Evolutionary conservation across 2,329 filamentous ascomycete species (phyloP).

Genomic region (Corinectria fuckeliana): DNA sequence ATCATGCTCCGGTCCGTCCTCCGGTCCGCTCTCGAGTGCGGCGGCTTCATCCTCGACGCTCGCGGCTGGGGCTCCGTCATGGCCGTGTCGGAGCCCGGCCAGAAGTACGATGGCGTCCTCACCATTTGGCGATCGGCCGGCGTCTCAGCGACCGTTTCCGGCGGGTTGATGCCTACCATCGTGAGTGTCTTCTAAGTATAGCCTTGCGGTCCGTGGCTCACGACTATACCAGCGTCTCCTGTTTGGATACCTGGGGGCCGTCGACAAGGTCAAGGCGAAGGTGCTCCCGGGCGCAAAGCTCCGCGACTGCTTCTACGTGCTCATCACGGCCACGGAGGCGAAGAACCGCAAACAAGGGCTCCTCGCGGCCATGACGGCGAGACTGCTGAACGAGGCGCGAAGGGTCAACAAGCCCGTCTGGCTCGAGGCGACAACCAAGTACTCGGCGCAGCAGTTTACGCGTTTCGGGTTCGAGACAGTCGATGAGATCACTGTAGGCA

Average conservation of each 20-base stretch:
- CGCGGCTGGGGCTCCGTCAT: constrained; percentile 17
- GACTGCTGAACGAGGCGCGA: constrained; percentile 3
- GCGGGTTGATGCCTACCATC: constrained; percentile 6
- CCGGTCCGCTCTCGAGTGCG: background rate
- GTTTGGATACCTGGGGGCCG: constrained; percentile 1
- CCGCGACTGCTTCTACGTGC: constrained; percentile 15
- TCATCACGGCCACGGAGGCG: constrained; percentile 9
- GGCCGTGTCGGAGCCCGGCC: constrained; percentile 18
- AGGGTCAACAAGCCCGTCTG: constrained; percentile 15
- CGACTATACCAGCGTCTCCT: constrained; percentile 3
- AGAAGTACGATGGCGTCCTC: constrained; percentile 12
- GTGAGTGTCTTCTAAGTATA: background rate
- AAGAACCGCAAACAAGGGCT: constrained; percentile 12
- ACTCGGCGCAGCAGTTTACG: constrained; percentile 17
- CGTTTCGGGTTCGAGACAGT: constrained; percentile 14
- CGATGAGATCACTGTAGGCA: constrained; percentile 17
- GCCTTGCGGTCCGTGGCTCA: background rate
- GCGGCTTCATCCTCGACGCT: constrained; percentile 16
- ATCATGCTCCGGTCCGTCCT: constrained; percentile 10
- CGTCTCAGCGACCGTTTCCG: constrained; percentile 14
- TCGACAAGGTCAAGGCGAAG: constrained; percentile 10
- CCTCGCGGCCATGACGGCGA: background rate
- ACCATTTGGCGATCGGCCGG: constrained; percentile 6
- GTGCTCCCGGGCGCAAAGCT: constrained; percentile 1
- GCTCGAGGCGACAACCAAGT: constrained; percentile 18